Base-by-base conservation (phyloP, 805 yeast species). In the Ogataea nonfermentans region DNA sequence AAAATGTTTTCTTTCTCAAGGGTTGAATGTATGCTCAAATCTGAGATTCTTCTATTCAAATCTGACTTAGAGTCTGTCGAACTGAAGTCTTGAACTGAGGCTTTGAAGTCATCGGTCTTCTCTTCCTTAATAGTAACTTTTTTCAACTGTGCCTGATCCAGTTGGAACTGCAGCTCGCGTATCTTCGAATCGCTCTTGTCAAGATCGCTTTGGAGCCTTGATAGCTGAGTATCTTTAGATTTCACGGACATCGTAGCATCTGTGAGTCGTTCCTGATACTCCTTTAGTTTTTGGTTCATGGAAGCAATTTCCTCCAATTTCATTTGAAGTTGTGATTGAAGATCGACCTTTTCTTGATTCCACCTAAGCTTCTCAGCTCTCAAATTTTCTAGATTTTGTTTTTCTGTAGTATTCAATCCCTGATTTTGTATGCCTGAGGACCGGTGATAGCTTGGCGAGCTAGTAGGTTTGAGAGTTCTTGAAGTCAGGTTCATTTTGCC, bases 221-320 rank as follows among this genome's bases (percentile, higher is more conserved):
- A 66, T 7, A 85, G 59, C 55, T 81, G 88, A 0, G 86, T 77
- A 34, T 85, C 93, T 47, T 78, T 79, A 23, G 85, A 79, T 56
- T 82, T 82, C 16, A 76, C 56, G 39, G 71, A 65, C 50, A 81
- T 65, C 30, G 65, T 64, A 33, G 73, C 68, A 28, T 67, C 68
- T 3, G 81, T 76, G 34, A 71, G 70, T 35, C 77, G 80, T 32
- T 71, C 76, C 46, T 67, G 68, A 30, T 73, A 54, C 36, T 57
- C 66, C 13, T 74, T 78, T 10, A 67, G 43, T 40, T 66, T 57
- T 9, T 48, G 38, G 35, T 60, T 67, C 23, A 70, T 38, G 10
- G 52, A 49, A n/a, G 54, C 55, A 22, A 69, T 51, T 37, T 70
- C 70, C 15, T 43, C 47, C 8, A 15, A 32, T 29, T 56, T 57